These are phyloP conservation scores for Cryptosporidium meleagridis DNA, from an alignment of 169 alveolate genomes.

Conservation along the genomic window DNA sequence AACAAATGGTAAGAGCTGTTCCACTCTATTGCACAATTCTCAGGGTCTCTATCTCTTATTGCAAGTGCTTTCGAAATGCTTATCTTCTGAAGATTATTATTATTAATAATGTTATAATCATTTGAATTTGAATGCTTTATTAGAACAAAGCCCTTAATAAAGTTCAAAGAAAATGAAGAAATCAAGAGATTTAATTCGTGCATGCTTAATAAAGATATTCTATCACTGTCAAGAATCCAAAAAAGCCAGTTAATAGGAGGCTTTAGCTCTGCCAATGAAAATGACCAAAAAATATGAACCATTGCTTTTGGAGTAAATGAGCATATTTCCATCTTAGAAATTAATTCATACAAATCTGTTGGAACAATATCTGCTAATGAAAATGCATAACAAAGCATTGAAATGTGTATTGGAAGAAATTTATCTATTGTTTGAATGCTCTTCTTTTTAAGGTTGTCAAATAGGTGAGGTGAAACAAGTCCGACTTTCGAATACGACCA, in stretches of 20 bases:
- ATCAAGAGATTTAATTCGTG: conserved; percentile 22
- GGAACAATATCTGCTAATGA: conserved; percentile 59
- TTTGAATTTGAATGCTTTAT: background rate
- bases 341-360: conserved; percentile 7
- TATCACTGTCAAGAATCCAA: conserved; percentile 23
- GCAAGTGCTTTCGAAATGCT: conserved; percentile 38
- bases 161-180: conserved; percentile 14
- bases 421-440: conserved; percentile 15
- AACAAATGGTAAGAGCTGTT: background rate
- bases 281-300: conserved; percentile 59
- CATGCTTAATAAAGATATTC: conserved; percentile 1
- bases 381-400: conserved; percentile 67
- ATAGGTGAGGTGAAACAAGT: conserved; percentile 54
- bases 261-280: conserved; percentile 31
- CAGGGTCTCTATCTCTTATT: conserved; percentile 54
- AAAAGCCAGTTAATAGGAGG: conserved; percentile 15
- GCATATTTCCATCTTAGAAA: conserved; percentile 22
- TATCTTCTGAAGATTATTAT: background rate
- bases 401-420: conserved; percentile 61
- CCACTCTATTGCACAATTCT: conserved; percentile 48
- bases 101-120: background rate
- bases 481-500: conserved; percentile 73
- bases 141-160: conserved; percentile 30
- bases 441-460: conserved; percentile 38
- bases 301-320: conserved; percentile 51